These are phyloP conservation scores for Santalum album DNA, from an alignment of 164 flowering plant genomes.

Conservation along the genomic window DNA sequence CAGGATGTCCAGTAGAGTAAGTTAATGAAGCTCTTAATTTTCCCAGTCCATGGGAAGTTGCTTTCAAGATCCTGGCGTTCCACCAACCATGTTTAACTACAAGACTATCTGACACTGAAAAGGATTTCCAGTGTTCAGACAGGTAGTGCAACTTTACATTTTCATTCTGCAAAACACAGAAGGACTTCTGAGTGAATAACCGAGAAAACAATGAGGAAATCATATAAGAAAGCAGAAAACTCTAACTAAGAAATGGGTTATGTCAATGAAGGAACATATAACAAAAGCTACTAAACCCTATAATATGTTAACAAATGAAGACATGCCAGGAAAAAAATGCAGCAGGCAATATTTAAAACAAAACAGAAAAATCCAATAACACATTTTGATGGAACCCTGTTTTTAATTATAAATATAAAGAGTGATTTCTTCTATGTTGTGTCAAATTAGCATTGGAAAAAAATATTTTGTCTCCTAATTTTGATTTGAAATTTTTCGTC, in stretches of 20 bases:
- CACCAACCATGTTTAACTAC: constrained; percentile 33
- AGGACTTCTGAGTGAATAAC: constrained; percentile 6
- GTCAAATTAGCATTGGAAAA: no score
- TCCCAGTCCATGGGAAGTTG: constrained; percentile 62
- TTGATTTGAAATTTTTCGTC: no score
- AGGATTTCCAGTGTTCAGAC: constrained; percentile 43
- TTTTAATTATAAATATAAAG: no score
- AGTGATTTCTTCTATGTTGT: no score
- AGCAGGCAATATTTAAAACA: background rate
- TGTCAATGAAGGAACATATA: background rate
- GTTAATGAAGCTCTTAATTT: constrained; percentile 62
- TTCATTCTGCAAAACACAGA: constrained; percentile 42
- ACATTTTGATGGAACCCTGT: no score
- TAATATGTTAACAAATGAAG: no score
- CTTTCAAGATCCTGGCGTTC: constrained; percentile 43
- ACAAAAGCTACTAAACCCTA: background rate
- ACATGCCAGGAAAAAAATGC: no score
- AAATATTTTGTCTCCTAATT: no score
- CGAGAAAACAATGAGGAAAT: background rate
- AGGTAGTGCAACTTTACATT: constrained; percentile 47
- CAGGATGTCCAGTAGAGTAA: constrained; percentile 33
- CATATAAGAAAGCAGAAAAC: background rate
- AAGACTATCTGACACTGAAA: constrained; percentile 29
- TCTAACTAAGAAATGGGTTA: background rate
- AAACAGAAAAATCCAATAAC: no score